Conservation (phyloP, 371 early-diverging fungal genomes). For the Circinella umbellata region DNA sequence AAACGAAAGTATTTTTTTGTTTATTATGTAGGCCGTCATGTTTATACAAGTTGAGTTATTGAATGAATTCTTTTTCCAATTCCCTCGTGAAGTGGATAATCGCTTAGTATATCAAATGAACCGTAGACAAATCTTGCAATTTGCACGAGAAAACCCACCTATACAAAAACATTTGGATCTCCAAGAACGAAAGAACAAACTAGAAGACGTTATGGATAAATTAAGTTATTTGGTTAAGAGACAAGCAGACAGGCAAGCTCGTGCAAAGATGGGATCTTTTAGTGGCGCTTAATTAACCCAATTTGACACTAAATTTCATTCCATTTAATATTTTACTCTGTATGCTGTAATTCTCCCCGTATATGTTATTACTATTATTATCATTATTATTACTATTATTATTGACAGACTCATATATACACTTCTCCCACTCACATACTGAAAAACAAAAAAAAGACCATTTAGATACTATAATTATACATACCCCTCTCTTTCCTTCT, state of each 20-base stretch:
- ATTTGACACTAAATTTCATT: neutral
- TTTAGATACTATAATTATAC: neutral
- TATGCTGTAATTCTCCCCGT: slow-evolving; percentile 4
- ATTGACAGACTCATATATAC: no score
- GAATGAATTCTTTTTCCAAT: slow-evolving; percentile 97
- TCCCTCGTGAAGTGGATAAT: slow-evolving; percentile 93
- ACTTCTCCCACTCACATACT: no score
- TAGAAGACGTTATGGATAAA: slow-evolving; percentile 88
- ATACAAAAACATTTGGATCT: slow-evolving; percentile 85
- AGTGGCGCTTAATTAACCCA: neutral
- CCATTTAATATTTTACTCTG: neutral
- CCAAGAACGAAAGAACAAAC: slow-evolving; percentile 80
- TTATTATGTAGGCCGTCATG: slow-evolving; percentile 73
- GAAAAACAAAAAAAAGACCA: neutral
- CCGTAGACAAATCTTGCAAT: slow-evolving; percentile 76
- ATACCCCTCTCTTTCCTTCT: slow-evolving; percentile 7
- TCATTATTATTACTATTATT: no score
- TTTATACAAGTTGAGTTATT: slow-evolving; percentile 96
- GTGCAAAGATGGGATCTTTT: slow-evolving; percentile 20
- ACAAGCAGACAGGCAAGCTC: slow-evolving; percentile 61
- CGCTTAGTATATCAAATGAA: slow-evolving; percentile 79
- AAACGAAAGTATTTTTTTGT: neutral
- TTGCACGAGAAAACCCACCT: slow-evolving; percentile 90
- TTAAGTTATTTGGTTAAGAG: slow-evolving; percentile 68
- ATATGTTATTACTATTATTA: neutral